Base-by-base conservation (phyloP, 2,329 filamentous ascomycete genomes). In the Trichophyton verrucosum region DNA sequence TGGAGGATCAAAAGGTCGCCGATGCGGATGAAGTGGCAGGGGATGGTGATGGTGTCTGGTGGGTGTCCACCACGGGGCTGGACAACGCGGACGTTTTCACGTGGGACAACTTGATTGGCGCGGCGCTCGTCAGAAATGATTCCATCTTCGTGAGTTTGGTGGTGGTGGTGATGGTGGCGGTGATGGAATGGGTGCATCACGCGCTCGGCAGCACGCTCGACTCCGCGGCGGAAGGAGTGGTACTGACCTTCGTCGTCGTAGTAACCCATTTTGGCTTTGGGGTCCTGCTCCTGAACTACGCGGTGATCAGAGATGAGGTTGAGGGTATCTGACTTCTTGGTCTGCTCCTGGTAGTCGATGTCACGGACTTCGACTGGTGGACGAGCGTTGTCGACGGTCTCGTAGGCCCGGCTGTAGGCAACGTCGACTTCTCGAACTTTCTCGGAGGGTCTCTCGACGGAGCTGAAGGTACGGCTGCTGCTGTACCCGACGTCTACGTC, bases 21-120 rank as follows among this genome's bases (percentile, higher is more conserved):
- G 71, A 97, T 89, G 81, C 94, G 94, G 81, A 99, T 92, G 84
- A 97, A 95, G 86, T 99, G 90, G 87, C 91, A 96, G 67, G 95
- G 94, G 78, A 99, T 96, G 75, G 91, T 92, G 76, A 97, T 91
- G 70, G 90, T 95, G 83, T 94, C 91, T 74, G 86, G 82, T 68
- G 75, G 53, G 72, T 76, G 36, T 69, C 75, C 61, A 71, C 78
- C 68, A 74, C 72, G 76, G 73, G 81, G 78, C 77, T 78, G 68
- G 67, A 82, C 71, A 73, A 77, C 67, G 73, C 81, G 71, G 69
- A 80, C 68, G 57, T 73, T 64, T 75, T 81, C 77, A 57, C 72
- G 67, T 2, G 40, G 3, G 65, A 76, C 64, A 68, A 77, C 67
- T 60, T 72, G 70, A 71, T 71, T 68, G 74, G 74, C 70, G 74